These are phyloP conservation scores for Boletus sp. DNA, from an alignment of 768 basidiomycete species.

Conservation along the genomic window DNA sequence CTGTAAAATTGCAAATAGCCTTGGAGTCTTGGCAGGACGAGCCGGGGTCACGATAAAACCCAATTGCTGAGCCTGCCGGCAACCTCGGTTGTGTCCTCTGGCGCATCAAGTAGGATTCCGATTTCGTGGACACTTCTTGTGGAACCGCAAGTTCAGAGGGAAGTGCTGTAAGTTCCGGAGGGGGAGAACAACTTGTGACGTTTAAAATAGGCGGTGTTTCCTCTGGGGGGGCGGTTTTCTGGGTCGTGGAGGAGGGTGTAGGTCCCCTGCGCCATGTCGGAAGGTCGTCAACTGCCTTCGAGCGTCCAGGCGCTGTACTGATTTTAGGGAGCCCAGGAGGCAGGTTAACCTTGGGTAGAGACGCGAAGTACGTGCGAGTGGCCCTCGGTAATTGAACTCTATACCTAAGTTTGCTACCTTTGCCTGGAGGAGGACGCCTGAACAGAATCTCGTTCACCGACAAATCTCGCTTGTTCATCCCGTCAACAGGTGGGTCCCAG, in stretches of 20 bases:
- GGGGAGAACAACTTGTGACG: conserved; percentile 65
- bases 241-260: conserved; percentile 13
- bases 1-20: conserved; percentile 66
- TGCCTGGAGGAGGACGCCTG: conserved; percentile 36
- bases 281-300: conserved; percentile 33
- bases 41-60: conserved; percentile 65
- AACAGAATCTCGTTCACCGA: conserved; percentile 67
- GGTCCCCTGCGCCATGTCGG: conserved; percentile 40
- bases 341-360: conserved; percentile 39
- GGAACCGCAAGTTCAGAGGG: conserved; percentile 31
- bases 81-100: conserved; percentile 62
- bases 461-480: conserved; percentile 58
- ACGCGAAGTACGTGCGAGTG: conserved; percentile 1
- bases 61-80: conserved; percentile 68
- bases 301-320: conserved; percentile 22
- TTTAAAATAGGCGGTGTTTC: conserved; percentile 34
- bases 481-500: conserved; percentile 67
- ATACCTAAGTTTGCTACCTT: conserved; percentile 33
- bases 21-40: conserved; percentile 48
- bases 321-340: conserved; percentile 28
- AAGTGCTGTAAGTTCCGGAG: conserved; percentile 41
- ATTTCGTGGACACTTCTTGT: conserved; percentile 30
- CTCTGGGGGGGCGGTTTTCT: conserved; percentile 5
- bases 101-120: conserved; percentile 34
- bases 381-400: conserved; percentile 36